phyloP scores from a whole-genome alignment of 768 basidiomycete species.

The Boletellus sp. region DNA sequence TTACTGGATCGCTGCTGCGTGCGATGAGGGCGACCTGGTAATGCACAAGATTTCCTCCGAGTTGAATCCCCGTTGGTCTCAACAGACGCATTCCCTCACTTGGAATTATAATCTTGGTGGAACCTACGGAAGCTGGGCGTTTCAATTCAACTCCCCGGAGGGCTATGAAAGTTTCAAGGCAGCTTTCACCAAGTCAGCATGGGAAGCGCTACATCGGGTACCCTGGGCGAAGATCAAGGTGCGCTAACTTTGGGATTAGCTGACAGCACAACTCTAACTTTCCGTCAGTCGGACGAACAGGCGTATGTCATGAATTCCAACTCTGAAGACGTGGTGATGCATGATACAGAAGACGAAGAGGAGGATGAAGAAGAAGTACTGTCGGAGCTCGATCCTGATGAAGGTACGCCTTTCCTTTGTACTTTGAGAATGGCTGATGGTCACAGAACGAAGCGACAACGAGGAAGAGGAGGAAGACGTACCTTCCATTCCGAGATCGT shows the following conservation, averaged over 20 bases:
- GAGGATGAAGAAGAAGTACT: constrained; percentile 77
- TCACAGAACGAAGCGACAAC: constrained; percentile 41
- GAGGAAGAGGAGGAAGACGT: constrained; percentile 39
- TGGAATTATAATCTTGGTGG: constrained; percentile 77
- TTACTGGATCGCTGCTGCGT: constrained; percentile 58
- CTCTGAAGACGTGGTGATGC: constrained; percentile 87
- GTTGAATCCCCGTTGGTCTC: constrained; percentile 70
- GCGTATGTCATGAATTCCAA: constrained; percentile 73
- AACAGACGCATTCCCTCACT: constrained; percentile 67
- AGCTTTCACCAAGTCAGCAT: constrained; percentile 66
- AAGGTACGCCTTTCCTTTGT: constrained; percentile 40
- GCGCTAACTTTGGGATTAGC: constrained; percentile 8
- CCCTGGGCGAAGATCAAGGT: constrained; percentile 84
- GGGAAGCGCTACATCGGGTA: constrained; percentile 73
- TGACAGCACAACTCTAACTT: neutral
- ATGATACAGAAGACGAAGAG: constrained; percentile 66
- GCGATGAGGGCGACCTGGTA: constrained; percentile 46
- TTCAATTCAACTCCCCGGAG: constrained; percentile 59
- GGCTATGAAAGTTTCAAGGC: constrained; percentile 58
- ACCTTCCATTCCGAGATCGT: constrained; percentile 35
- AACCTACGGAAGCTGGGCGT: constrained; percentile 73
- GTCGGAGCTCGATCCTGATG: constrained; percentile 60
- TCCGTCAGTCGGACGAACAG: constrained; percentile 72
- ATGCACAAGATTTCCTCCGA: constrained; percentile 61
- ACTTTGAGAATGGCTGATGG: constrained; percentile 18